Base-by-base conservation (phyloP, 352 stramenopile species). In the Globisporangium spinosum region DNA sequence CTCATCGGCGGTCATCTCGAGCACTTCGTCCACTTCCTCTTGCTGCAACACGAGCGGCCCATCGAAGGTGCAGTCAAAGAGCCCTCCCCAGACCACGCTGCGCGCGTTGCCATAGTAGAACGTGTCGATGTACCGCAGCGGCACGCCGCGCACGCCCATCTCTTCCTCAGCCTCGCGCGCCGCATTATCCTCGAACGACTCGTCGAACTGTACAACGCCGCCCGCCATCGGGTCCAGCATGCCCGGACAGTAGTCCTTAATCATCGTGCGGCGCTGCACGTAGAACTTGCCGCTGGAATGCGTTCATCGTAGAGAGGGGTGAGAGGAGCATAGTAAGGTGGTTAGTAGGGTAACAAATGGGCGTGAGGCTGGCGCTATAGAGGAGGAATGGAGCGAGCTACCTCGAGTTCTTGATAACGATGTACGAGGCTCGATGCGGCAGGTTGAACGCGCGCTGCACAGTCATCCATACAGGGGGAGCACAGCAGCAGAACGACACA, bases 221-320 rank as follows among this genome's bases (percentile, higher is more conserved):
- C 89, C 89, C 1, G 89, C 79, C 81, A 94, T 89, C 7, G 87
- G 84, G 61, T 97, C 89, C 35, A 95, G 77, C 62, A 89, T 89
- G 0, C 89, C 89, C 0, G 89, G 85, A 64, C 89, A 96, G 62
- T 95, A 96, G 70, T 97, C 89, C 75, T 97, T 96, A 71, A 90
- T 88, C 77, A 90, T 87, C 35, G 87, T 95, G 55, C 89, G 85
- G 0, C 83, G 80, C 69, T 97, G 89, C 49, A 97, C 89, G 64
- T 89, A 83, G 53, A 89, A 96, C 54, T 91, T 77, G 53, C 85
- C 88, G 56, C 87, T 95, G 57, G 0, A 23, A 1, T 22, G 40
- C 15, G 13, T 20, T 15, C 54, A 17, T 8, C 10, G 20, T 34
- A 43, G 9, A n/a, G 13, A 22, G 4, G 20, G 55, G 8, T 20